Conservation (phyloP, 1,139 yeast genomes). For the Saccharomyces hybrid region DNA sequence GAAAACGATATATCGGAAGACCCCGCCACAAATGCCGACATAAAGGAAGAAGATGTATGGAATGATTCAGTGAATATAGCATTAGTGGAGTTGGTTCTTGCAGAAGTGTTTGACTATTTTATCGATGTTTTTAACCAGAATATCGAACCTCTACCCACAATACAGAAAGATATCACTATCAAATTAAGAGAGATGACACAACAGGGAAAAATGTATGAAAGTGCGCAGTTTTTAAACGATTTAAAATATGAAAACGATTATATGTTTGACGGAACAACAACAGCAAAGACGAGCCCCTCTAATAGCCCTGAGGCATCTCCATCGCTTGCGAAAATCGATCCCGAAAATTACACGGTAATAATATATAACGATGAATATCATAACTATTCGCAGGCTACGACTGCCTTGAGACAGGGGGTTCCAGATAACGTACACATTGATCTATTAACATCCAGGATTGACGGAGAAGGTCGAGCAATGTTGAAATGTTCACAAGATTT, state of each 20-base stretch:
- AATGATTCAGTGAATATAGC: constrained; percentile 7
- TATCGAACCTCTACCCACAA: constrained; percentile 28
- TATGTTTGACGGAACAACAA: constrained; percentile 30
- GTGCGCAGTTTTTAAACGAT: constrained; percentile 17
- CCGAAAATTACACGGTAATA: constrained; percentile 39
- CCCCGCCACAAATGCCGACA: not conserved
- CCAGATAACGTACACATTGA: constrained; percentile 30
- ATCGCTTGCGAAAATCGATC: constrained; percentile 4
- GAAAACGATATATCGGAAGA: constrained; percentile 6
- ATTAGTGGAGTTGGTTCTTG: constrained; percentile 20
- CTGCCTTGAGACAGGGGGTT: constrained; percentile 32
- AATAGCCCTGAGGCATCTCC: constrained; percentile 2
- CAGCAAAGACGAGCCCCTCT: constrained; percentile 8
- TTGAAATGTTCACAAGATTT: constrained; percentile 25
- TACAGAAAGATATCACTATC: constrained; percentile 25
- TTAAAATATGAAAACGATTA: constrained; percentile 20
- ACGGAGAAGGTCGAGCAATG: constrained; percentile 34
- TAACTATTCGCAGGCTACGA: constrained; percentile 38
- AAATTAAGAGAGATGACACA: constrained; percentile 25
- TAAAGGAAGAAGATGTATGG: constrained; percentile 12
- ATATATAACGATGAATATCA: constrained; percentile 75
- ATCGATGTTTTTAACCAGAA: constrained; percentile 31
- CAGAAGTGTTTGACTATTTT: constrained; percentile 29
- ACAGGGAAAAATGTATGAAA: constrained; percentile 15
- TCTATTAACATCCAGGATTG: constrained; percentile 30